Base-by-base conservation (phyloP, 495 filamentous ascomycete species). In the Melanomma pulvis-pyrius region DNA sequence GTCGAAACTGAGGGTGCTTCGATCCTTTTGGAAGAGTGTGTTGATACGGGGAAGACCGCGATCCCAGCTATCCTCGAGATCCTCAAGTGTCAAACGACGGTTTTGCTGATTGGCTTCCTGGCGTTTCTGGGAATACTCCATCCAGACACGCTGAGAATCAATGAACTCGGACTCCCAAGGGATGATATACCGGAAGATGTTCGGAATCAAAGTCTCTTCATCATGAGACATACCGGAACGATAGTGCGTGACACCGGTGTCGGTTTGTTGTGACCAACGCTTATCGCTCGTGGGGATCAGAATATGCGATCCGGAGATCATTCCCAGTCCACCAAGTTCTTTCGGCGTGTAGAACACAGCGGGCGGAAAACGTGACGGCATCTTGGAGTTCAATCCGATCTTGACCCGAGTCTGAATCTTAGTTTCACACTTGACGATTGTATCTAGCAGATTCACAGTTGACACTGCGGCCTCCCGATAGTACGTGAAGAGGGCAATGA, bases 81-180 rank as follows among this genome's bases (percentile, higher is more conserved):
- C 96, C 76, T 99, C 96, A 21, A 99, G 81, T 0, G 96, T 98
- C 56, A 99, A 81, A 60, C 96, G 87, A 30, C 96, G 86, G 75
- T 99, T 99, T 75, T 98, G 96, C 74, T 98, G 93, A 74, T 98
- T 96, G 44, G 96, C 96, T 75, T 99, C 96, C 71, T 92, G 83
- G 48, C 96, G 88, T 81, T 99, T 99, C 79, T 98, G 96, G 7
- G 93, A 96, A 73, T 99, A 99, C 70, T 99, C 96, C 50, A 93
- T 97, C 96, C 96, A 99, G 1, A 99, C 96, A 64, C 94, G 89
- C 71, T 97, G 96, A 12, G 93, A 97, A 71, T 99, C 94, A 72
- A 97, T 97, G 79, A 99, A 99, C 73, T 99, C 96, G 28, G 93
- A 92, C 75, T 98, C 96, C 96, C 96, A 99, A 2, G 96, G 93